Evolutionary conservation across 1,284 basidiomycete genomes (phyloP), one percentile per base, ranked within the genome.

Genomic region (Ceratorhiza oryzae-sativae): DNA sequence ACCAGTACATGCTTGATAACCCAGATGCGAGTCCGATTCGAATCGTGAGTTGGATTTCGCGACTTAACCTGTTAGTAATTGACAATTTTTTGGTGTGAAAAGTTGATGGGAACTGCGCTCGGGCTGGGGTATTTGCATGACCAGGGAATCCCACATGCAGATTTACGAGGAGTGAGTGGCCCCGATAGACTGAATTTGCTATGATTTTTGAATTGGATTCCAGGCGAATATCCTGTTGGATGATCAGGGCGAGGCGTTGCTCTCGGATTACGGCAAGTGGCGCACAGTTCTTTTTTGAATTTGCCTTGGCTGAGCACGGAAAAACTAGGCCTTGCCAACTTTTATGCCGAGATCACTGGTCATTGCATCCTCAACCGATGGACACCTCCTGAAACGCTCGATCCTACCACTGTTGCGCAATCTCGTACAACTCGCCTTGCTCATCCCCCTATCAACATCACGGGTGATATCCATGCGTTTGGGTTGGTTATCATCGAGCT

Each of bases 341-440:
- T 67, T 49, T 67, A 67, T 25, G 63, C 63, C 1, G 63, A 67
- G 36, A 67, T 67, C 15, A 67, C 63, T 27, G 63, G 63, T 15
- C 63, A 67, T 45, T 67, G 63, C 27, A 67, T 67, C 18, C 63
- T 67, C 49, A 67, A 67, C 39, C 63, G 63, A 18, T 67, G 63
- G 63, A 67, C 63, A 8, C 63, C 63, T 13, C 63, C 63, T 32
- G 63, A 67, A 36, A 67, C 63, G 8, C 51, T 67, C 18, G 63
- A 67, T 27, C 63, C 63, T 20, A 67, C 63, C n/a, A 67, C 63
- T n/a, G 49, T 67, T 25, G 63, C 63, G 18, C 63, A 67, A 42
- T 67, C 63, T 27, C 63, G 63, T 42, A 67, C 63, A 13, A 36
- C 63, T 25, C 63, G 63, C 8, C 49, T 67, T 18, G 63, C 63